Percentiles rank a stretch among this genome's conserved stretches.
Conservation (phyloP, 768 basidiomycete species). For the Cyathus striatus region DNA sequence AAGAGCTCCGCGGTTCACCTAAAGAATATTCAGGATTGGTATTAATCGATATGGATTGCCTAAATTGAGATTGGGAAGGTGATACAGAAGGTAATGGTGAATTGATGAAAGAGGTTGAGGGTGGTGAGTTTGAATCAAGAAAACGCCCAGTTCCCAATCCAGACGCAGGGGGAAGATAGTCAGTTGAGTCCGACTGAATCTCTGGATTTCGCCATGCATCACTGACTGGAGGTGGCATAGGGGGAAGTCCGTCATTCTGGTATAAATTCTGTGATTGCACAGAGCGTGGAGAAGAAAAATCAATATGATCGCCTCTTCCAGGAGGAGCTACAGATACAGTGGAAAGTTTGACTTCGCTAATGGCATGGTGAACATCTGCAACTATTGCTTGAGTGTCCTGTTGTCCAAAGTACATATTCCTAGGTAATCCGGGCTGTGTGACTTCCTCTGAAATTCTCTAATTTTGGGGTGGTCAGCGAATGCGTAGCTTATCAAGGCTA, state of each 20-base stretch:
- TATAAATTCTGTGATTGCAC: background rate
- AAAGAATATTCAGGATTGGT: background rate
- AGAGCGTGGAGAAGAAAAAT: constrained; percentile 7
- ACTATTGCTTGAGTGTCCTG: constrained; percentile 56
- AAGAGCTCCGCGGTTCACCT: background rate
- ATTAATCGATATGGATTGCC: constrained; percentile 4
- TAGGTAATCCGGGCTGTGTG: constrained; percentile 75
- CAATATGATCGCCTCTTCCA: constrained; percentile 14
- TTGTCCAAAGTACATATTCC: constrained; percentile 68
- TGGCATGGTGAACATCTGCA: constrained; percentile 53
- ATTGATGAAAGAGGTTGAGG: background rate
- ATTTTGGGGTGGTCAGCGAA: background rate
- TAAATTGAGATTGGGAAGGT: constrained; percentile 5
- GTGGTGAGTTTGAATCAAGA: constrained; percentile 14
- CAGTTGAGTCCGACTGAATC: too few relatives aligned
- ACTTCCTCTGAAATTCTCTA: constrained; percentile 79
- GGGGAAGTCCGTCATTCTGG: background rate
- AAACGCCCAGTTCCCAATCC: constrained; percentile 17
- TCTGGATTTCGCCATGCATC: too few relatives aligned
- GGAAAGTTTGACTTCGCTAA: constrained; percentile 48
- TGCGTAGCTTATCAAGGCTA: background rate
- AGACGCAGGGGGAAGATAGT: constrained; percentile 23
- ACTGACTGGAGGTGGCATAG: too few relatives aligned
- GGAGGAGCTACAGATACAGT: constrained; percentile 25
- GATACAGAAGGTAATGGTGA: background rate